Evolutionary conservation across 2,329 filamentous ascomycete genomes (phyloP).

Genomic region (Claviceps capensis): DNA sequence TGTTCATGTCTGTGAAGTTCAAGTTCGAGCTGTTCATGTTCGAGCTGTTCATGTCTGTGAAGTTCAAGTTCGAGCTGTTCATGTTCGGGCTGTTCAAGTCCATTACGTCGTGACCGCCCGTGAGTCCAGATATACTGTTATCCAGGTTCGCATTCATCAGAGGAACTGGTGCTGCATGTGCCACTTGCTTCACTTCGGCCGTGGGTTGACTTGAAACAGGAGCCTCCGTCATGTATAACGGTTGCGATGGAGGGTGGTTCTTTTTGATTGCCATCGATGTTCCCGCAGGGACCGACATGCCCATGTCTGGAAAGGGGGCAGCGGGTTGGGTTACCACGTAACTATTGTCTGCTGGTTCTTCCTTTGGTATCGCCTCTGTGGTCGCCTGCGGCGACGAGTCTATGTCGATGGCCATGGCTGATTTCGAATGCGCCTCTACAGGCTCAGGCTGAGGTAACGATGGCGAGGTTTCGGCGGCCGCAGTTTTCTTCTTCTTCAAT

Average conservation of each 20-base stretch:
- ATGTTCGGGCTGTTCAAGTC: slow-evolving; percentile 21
- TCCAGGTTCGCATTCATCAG: slow-evolving; percentile 13
- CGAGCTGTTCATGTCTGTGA: too few relatives aligned
- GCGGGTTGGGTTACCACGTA: slow-evolving; percentile 20
- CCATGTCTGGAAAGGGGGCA: slow-evolving; percentile 45
- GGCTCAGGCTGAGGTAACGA: slow-evolving; percentile 12
- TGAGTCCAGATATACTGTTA: slow-evolving; percentile 11
- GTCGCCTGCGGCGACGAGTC: slow-evolving; percentile 19
- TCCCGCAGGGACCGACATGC: slow-evolving; percentile 14
- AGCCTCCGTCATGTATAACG: neutral
- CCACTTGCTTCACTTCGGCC: slow-evolving; percentile 13
- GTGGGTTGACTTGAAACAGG: slow-evolving; percentile 9
- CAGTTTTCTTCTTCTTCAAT: slow-evolving; percentile 16
- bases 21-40: slow-evolving; percentile 17
- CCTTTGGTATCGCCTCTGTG: slow-evolving; percentile 12
- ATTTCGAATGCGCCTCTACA: slow-evolving; percentile 22
- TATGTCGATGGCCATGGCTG: slow-evolving; percentile 23
- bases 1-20: too few relatives aligned
- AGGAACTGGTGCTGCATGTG: slow-evolving; percentile 15
- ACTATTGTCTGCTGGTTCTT: slow-evolving; percentile 22
- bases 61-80: slow-evolving; percentile 11
- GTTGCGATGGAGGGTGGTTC: slow-evolving; percentile 7
- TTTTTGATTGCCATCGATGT: slow-evolving; percentile 11
- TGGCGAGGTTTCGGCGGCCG: slow-evolving; percentile 7
- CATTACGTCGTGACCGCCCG: slow-evolving; percentile 7